Evolutionary conservation across 768 basidiomycete species (phyloP).

Genomic region (Lentinula boryana): DNA sequence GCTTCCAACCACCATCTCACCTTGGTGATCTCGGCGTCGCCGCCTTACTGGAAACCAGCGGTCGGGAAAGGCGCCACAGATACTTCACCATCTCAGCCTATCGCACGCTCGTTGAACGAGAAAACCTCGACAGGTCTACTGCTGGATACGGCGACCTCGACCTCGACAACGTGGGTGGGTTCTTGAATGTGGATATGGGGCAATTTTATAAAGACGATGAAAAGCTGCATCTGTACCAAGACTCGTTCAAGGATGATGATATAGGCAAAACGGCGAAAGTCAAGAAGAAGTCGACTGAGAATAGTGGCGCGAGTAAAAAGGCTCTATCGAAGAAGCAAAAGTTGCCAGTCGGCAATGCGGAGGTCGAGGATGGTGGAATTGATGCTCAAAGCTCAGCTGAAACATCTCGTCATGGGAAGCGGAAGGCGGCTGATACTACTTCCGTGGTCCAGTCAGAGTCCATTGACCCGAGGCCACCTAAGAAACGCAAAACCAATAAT

Average conservation of each 20-base stretch:
- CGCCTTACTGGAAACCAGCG: constrained; percentile 73
- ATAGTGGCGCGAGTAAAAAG: constrained; percentile 50
- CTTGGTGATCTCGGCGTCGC: constrained; percentile 66
- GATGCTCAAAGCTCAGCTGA: not conserved
- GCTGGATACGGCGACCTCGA: constrained; percentile 41
- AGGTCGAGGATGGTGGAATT: constrained; percentile 10
- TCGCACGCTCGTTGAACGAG: constrained; percentile 51
- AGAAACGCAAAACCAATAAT: not conserved
- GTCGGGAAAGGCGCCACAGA: constrained; percentile 81
- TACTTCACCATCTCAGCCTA: constrained; percentile 77
- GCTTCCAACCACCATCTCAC: constrained; percentile 59
- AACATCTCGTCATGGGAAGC: constrained; percentile 5
- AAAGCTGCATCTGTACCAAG: constrained; percentile 40
- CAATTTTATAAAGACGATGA: constrained; percentile 50
- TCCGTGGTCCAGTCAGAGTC: not conserved
- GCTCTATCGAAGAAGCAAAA: not conserved
- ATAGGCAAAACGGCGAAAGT: constrained; percentile 21
- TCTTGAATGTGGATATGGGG: constrained; percentile 33
- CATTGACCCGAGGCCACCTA: not conserved
- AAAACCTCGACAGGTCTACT: constrained; percentile 53
- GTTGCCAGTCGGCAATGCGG: not conserved
- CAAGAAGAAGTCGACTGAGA: constrained; percentile 30
- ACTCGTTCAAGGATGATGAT: constrained; percentile 37
- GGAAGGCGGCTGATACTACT: constrained; percentile 7
- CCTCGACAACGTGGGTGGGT: constrained; percentile 47